phyloP scores from a whole-genome alignment of 2,329 filamentous ascomycete genomes.

The Samsoniella hepiali region DNA sequence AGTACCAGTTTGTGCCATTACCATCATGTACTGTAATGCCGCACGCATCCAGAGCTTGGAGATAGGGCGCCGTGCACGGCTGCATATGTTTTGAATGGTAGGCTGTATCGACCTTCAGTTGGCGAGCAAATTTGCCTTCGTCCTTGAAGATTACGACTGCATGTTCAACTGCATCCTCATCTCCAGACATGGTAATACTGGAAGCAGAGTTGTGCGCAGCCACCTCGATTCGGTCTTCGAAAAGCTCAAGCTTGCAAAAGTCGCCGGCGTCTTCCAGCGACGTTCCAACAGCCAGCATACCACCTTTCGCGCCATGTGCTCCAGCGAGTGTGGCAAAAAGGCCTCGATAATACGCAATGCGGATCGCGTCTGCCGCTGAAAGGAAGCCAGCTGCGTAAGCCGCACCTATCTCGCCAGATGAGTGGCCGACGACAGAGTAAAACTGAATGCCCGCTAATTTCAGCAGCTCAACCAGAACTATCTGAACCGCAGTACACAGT shows the following conservation, averaged over 20 bases:
- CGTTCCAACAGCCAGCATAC: slow-evolving; percentile 22
- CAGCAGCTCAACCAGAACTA: slow-evolving; percentile 28
- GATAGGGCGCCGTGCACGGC: background rate
- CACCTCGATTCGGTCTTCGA: slow-evolving; percentile 21
- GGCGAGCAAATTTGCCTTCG: slow-evolving; percentile 20
- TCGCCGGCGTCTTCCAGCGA: slow-evolving; percentile 18
- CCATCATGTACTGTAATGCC: background rate
- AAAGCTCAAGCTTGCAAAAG: slow-evolving; percentile 11
- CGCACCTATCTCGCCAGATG: slow-evolving; percentile 49
- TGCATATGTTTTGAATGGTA: slow-evolving; percentile 18
- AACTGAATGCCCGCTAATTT: slow-evolving; percentile 31
- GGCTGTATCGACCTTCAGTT: slow-evolving; percentile 21
- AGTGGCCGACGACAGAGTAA: slow-evolving; percentile 43
- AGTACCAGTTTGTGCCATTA: background rate
- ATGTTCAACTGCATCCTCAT: slow-evolving; percentile 15
- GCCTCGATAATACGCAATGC: slow-evolving; percentile 23
- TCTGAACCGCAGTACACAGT: slow-evolving; percentile 30
- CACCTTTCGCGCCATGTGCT: background rate
- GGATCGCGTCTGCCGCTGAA: slow-evolving; percentile 24
- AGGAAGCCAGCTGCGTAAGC: slow-evolving; percentile 47
- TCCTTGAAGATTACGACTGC: background rate
- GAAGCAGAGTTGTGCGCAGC: slow-evolving; percentile 24
- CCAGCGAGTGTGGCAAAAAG: background rate
- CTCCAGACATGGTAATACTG: slow-evolving; percentile 23
- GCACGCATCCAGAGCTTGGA: background rate